These are phyloP conservation scores for Fusarium pseudonygamai DNA, from an alignment of 2,329 filamentous ascomycete species.

Conservation along the genomic window DNA sequence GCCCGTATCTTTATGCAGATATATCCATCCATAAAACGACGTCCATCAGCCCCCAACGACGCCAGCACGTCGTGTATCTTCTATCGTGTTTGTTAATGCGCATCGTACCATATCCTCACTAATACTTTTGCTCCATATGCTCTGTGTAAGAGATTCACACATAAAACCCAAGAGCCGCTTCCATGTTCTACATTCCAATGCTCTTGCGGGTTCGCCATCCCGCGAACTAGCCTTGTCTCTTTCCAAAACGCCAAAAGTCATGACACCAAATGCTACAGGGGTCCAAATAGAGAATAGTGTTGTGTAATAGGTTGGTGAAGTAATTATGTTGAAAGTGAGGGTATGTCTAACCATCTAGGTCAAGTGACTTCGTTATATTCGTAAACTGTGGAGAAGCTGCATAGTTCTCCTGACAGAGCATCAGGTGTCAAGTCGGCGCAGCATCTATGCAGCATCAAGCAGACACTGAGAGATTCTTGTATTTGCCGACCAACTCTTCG, in stretches of 20 bases:
- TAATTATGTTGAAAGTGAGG: constrained; percentile 31
- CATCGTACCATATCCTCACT: background rate
- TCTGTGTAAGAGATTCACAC: background rate
- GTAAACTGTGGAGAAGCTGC: background rate
- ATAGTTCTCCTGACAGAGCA: background rate
- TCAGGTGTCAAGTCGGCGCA: background rate
- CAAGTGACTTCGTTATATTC: constrained; percentile 20
- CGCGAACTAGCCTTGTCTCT: constrained; percentile 18
- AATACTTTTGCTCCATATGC: constrained; percentile 2
- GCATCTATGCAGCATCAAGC: background rate
- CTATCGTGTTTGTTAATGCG: constrained; percentile 23
- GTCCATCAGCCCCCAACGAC: constrained; percentile 9
- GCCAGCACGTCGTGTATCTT: constrained; percentile 20
- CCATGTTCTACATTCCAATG: constrained; percentile 25
- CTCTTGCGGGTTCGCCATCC: constrained; percentile 22
- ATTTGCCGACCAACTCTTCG: constrained; percentile 61
- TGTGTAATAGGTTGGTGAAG: constrained; percentile 18
- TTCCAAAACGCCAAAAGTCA: constrained; percentile 37
- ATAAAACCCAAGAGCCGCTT: constrained; percentile 16
- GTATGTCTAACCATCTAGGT: constrained; percentile 12
- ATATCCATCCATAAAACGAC: background rate
- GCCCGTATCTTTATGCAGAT: background rate
- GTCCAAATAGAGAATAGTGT: constrained; percentile 17
- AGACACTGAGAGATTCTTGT: constrained; percentile 47
- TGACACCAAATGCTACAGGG: constrained; percentile 24